These are phyloP conservation scores for Singerocomus inundabilis DNA, from an alignment of 1,284 basidiomycete species.

Conservation along the genomic window DNA sequence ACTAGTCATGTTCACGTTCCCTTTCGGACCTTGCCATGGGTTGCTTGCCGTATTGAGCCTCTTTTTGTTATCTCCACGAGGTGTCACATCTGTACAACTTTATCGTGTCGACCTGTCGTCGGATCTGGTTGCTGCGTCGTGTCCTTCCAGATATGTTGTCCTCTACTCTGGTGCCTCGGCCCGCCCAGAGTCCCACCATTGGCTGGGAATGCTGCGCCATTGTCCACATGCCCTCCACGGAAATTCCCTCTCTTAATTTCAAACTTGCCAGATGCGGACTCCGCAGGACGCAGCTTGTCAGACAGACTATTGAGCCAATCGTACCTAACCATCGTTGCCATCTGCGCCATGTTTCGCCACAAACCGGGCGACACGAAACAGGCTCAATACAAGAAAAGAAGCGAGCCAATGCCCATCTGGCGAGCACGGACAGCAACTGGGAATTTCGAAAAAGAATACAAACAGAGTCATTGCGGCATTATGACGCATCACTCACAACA, in stretches of 20 bases:
- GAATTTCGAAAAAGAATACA: neutral
- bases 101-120: slow-evolving; percentile 26
- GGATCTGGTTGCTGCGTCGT: slow-evolving; percentile 31
- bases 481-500: neutral
- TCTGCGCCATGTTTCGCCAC: too few species aligned
- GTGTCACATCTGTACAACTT: slow-evolving; percentile 22
- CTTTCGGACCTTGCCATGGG: slow-evolving; percentile 29
- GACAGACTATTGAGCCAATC: too few species aligned
- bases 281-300: too few species aligned
- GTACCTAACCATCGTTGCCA: too few species aligned
- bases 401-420: too few species aligned
- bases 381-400: too few species aligned
- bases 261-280: too few species aligned
- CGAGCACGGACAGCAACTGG: neutral
- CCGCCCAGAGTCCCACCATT: slow-evolving; percentile 9
- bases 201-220: slow-evolving; percentile 10
- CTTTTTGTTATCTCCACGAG: slow-evolving; percentile 37
- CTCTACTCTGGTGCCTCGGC: slow-evolving; percentile 25
- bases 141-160: slow-evolving; percentile 30
- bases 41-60: slow-evolving; percentile 22
- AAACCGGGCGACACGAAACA: too few species aligned
- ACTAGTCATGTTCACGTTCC: slow-evolving; percentile 29
- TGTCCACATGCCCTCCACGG: slow-evolving; percentile 24
- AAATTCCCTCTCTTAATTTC: slow-evolving; percentile 25
- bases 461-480: neutral